phyloP scores from a whole-genome alignment of 176 grass and related monocot species.

The Carex cristatella region DNA sequence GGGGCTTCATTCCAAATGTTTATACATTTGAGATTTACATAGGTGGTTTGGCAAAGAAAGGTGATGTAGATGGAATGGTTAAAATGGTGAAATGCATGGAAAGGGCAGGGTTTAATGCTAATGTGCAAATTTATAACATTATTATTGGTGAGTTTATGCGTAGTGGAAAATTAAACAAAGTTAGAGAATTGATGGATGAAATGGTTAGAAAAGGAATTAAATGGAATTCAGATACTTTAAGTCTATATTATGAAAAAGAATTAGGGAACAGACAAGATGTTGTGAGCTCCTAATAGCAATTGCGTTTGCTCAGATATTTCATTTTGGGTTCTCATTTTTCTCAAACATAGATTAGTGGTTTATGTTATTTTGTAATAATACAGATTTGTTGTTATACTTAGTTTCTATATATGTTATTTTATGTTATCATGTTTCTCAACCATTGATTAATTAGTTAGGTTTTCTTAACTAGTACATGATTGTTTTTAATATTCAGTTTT shows the following conservation, averaged over 20 bases:
- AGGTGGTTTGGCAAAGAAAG: conserved; percentile 33
- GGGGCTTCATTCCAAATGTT: conserved; percentile 36
- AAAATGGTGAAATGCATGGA: conserved; percentile 64
- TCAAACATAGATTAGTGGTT: background rate
- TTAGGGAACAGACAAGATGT: background rate
- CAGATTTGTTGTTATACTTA: background rate
- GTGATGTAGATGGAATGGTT: conserved; percentile 34
- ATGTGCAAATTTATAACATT: conserved; percentile 26
- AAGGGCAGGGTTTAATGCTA: conserved; percentile 42
- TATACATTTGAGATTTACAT: conserved; percentile 39
- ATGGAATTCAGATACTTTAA: conserved; percentile 36
- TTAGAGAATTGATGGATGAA: conserved; percentile 32
- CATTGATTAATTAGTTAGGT: no score
- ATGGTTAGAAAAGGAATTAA: conserved; percentile 28
- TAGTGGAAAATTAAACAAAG: conserved; percentile 15
- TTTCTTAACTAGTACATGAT: no score
- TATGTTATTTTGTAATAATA: background rate
- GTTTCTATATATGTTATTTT: background rate
- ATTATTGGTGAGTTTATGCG: conserved; percentile 28
- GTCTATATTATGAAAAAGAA: conserved; percentile 13
- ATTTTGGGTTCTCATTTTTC: background rate
- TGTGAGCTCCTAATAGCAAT: conserved; percentile 24
- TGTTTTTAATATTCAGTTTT: no score
- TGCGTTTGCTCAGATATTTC: background rate
- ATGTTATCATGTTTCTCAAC: no score